phyloP scores from a whole-genome alignment of 495 filamentous ascomycete genomes.

The Penicillium bialowiezense region DNA sequence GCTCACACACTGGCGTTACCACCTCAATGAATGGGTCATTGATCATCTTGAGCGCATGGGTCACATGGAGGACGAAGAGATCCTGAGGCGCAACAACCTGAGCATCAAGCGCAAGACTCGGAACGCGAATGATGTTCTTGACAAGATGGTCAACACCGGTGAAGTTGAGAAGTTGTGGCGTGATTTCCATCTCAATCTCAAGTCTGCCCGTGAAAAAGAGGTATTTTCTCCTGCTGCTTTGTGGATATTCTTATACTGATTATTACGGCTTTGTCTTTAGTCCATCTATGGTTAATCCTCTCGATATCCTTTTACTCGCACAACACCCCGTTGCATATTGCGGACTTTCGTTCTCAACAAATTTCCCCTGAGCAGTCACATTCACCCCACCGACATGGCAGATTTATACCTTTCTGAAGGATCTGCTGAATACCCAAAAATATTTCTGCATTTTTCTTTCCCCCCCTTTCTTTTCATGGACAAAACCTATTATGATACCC shows the following conservation, averaged over 20 bases:
- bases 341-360: too few relatives aligned
- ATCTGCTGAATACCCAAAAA: too few relatives aligned
- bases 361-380: too few relatives aligned
- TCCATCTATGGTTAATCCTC: slow-evolving; percentile 2
- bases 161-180: slow-evolving; percentile 56
- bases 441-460: too few relatives aligned
- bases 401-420: too few relatives aligned
- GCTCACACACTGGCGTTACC: slow-evolving; percentile 72
- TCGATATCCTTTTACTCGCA: too few relatives aligned
- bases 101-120: slow-evolving; percentile 50
- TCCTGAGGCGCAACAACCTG: slow-evolving; percentile 53
- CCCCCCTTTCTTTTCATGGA: not conserved
- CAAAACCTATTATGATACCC: slow-evolving; percentile 2
- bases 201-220: slow-evolving; percentile 49
- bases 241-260: not conserved
- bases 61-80: slow-evolving; percentile 47
- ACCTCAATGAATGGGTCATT: slow-evolving; percentile 68
- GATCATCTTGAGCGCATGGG: slow-evolving; percentile 56
- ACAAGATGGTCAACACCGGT: slow-evolving; percentile 53
- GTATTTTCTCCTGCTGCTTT: slow-evolving; percentile 19
- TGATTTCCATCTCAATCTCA: slow-evolving; percentile 57
- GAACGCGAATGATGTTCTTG: slow-evolving; percentile 55
- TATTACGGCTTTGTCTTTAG: not conserved
- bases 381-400: too few relatives aligned
- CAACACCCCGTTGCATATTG: too few relatives aligned